Evolutionary conservation across 2,329 filamentous ascomycete genomes (phyloP).

Genomic region (Sphaerostilbella broomeana): DNA sequence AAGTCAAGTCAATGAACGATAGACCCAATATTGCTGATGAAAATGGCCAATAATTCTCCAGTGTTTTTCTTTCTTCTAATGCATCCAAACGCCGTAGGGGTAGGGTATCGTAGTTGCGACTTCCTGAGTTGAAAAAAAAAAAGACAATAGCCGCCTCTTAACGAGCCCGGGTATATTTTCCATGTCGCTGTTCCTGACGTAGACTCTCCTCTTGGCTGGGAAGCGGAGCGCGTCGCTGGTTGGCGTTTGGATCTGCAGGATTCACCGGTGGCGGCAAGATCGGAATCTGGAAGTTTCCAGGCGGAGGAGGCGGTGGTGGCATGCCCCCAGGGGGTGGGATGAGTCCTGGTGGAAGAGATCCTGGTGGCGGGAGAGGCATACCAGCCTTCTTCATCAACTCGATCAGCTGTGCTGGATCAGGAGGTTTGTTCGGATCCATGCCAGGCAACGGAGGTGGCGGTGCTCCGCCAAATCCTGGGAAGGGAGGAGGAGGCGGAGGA

Average conservation of each 20-base stretch:
- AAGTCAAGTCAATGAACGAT: background rate
- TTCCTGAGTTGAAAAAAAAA: background rate
- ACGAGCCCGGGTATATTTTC: constrained; percentile 51
- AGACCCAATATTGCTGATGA: too few species aligned
- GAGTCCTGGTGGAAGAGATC: constrained; percentile 38
- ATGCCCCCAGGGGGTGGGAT: constrained; percentile 35
- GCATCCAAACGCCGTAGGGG: constrained; percentile 20
- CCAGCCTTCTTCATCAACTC: constrained; percentile 62
- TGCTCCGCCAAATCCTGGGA: constrained; percentile 42
- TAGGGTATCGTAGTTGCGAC: constrained; percentile 13
- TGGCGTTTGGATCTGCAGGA: constrained; percentile 26
- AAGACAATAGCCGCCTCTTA: constrained; percentile 24
- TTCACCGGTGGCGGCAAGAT: constrained; percentile 35
- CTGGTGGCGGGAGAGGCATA: constrained; percentile 52
- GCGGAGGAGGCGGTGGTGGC: constrained; percentile 25
- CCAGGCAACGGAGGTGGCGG: constrained; percentile 47
- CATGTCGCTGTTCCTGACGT: constrained; percentile 64
- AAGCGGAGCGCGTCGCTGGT: constrained; percentile 57
- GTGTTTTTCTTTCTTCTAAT: constrained; percentile 2
- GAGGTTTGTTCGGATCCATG: constrained; percentile 53
- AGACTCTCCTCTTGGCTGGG: constrained; percentile 81
- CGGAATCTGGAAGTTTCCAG: constrained; percentile 28
- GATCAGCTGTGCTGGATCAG: constrained; percentile 53
- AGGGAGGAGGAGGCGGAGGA: constrained; percentile 45
- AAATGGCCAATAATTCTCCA: background rate